phyloP scores from a whole-genome alignment of 164 flowering plant genomes.

The Platanus orientalis region DNA sequence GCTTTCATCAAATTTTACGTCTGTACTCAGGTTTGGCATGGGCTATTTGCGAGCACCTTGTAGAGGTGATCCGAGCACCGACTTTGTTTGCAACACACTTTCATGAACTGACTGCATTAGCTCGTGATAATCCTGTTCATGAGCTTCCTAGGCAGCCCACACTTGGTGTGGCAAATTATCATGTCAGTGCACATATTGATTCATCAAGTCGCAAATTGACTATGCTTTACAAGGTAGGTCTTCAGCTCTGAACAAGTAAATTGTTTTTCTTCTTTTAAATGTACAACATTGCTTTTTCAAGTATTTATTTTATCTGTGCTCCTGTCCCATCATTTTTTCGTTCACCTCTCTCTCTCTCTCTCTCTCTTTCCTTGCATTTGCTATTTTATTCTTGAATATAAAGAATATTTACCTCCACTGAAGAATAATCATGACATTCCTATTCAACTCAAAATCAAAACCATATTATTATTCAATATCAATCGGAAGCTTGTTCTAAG shows the following conservation, averaged over 20 bases:
- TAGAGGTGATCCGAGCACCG: conserved; percentile 82
- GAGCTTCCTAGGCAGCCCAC: conserved; percentile 32
- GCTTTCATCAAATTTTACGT: conserved; percentile 6
- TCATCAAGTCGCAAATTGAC: conserved; percentile 83
- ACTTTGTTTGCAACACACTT: conserved; percentile 98
- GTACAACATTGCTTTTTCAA: background rate
- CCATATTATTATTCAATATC: background rate
- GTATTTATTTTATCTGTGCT: background rate
- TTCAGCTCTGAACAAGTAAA: background rate
- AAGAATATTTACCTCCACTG: background rate
- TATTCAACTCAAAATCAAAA: background rate
- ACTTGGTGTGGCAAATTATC: conserved; percentile 80
- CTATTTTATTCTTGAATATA: no score
- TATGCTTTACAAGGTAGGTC: conserved; percentile 92
- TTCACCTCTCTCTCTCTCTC: background rate
- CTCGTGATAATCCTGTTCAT: conserved; percentile 38
- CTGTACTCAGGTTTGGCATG: conserved; percentile 78
- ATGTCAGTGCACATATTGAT: conserved; percentile 97
- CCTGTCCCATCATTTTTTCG: background rate
- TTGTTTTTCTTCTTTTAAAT: background rate
- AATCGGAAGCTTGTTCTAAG: background rate
- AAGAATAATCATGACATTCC: background rate
- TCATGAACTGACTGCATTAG: conserved; percentile 94
- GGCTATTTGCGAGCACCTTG: conserved; percentile 97
- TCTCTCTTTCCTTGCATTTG: no score